Conservation (phyloP, 106 monocot species). For the Cymbidium sinense region DNA sequence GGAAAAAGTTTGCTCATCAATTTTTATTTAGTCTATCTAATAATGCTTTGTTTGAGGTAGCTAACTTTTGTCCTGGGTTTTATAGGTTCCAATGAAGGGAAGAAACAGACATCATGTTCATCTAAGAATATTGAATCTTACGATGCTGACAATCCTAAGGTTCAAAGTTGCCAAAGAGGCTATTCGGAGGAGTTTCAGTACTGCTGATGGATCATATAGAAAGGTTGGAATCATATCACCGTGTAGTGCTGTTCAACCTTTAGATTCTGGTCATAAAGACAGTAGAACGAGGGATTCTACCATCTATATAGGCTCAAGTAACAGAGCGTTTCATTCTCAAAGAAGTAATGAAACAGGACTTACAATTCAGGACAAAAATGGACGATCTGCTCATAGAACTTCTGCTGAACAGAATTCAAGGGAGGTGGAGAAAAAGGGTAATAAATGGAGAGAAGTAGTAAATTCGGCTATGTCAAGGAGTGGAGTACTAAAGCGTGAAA, state of each 20-base stretch:
- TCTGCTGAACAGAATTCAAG: constrained; percentile 37
- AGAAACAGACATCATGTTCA: constrained; percentile 6
- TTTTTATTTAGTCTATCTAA: background rate
- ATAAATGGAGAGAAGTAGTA: constrained; percentile 24
- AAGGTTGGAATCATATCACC: constrained; percentile 8
- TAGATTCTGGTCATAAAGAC: constrained; percentile 16
- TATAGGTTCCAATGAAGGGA: constrained; percentile 34
- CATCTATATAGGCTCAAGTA: constrained; percentile 13
- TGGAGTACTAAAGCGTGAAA: constrained; percentile 1
- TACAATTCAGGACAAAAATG: constrained; percentile 50
- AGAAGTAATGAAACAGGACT: constrained; percentile 69
- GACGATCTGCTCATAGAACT: constrained; percentile 46
- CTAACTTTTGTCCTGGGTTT: constrained; percentile 4
- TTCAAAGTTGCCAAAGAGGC: constrained; percentile 6
- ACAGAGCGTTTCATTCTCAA: constrained; percentile 34
- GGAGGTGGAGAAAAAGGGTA: constrained; percentile 27
- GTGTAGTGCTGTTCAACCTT: constrained; percentile 1
- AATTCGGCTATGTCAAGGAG: constrained; percentile 2
- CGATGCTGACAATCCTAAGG: constrained; percentile 23
- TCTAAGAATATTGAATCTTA: constrained; percentile 23
- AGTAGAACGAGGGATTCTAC: constrained; percentile 32
- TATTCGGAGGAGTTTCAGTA: background rate
- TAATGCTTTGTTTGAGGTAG: background rate
- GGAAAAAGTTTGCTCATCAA: constrained; percentile 18
- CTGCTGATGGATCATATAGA: constrained; percentile 10